Evolutionary conservation across 257 asterid species (phyloP).

Genomic region (Solanum virginianum): DNA sequence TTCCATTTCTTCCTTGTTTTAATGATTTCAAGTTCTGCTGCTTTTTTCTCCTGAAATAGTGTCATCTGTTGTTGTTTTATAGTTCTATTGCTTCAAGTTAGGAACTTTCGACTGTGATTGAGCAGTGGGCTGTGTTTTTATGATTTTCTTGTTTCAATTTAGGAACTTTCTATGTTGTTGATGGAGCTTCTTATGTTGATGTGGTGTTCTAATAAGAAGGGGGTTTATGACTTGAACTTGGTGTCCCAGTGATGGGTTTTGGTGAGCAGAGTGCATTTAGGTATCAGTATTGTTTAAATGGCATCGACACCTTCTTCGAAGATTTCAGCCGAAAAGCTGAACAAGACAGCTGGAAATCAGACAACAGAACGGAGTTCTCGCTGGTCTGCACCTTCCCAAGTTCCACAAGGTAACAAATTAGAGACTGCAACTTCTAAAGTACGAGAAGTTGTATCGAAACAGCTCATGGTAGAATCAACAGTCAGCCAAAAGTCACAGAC

Average conservation of each 20-base stretch:
- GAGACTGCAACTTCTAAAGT: slow-evolving; percentile 17
- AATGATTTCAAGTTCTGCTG: slow-evolving; percentile 6
- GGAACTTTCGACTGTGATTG: background rate
- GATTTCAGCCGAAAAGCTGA: slow-evolving; percentile 27
- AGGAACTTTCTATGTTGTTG: slow-evolving; percentile 16
- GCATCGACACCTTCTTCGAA: slow-evolving; percentile 32
- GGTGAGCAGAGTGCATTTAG: background rate
- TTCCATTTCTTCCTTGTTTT: background rate
- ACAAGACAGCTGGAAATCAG: slow-evolving; percentile 24
- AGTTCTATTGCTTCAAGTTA: background rate
- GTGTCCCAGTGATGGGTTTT: slow-evolving; percentile 8
- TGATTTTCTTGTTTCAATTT: background rate
- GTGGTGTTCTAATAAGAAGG: slow-evolving; percentile 9
- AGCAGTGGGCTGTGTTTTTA: background rate
- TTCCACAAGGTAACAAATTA: slow-evolving; percentile 15
- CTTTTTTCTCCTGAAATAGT: background rate
- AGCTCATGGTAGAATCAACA: slow-evolving; percentile 9
- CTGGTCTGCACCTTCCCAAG: slow-evolving; percentile 4
- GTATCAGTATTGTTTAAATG: slow-evolving; percentile 20
- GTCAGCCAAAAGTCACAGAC: slow-evolving; percentile 5
- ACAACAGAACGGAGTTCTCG: slow-evolving; percentile 11
- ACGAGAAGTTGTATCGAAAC: slow-evolving; percentile 14
- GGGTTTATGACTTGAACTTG: background rate
- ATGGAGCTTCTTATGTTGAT: slow-evolving; percentile 28
- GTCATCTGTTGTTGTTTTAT: background rate